Evolutionary conservation across 2,329 filamentous ascomycete species (phyloP), one percentile per base, ranked within the genome.

Genomic region (Sporothrix dimorphospora): DNA sequence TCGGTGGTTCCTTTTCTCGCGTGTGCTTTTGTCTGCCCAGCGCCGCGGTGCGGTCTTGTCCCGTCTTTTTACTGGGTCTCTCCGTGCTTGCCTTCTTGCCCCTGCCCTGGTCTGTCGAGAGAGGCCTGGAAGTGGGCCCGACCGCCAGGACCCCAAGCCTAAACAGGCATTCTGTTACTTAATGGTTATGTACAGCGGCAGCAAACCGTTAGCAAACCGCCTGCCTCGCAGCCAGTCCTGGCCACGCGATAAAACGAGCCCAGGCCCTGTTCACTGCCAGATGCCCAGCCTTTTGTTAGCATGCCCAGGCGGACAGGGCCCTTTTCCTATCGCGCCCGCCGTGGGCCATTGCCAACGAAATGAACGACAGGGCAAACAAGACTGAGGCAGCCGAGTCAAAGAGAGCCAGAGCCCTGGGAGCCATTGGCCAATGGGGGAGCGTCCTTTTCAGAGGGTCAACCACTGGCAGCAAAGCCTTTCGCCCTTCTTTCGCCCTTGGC

Each of bases 101-200:
- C 42, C 27, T 70, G 53, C 61, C 61, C 61, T 66, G n/a, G n/a
- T n/a, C n/a, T n/a, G 61, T 30, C 42, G 12, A 27, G 21, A 16
- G n/a, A 16, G 40, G 38, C 65, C 47, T 42, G 63, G 42, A 38
- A 61, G 61, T 71, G 70, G 70, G 59, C 49, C 59, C 71, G 53
- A 57, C 21, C 3, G 7, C 38, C 47, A 63, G 38, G 70, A 65
- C 30, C 42, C 59, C 70, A 66, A 49, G n/a, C 73, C 74, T 68
- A 63, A 74, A 73, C 40, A 16, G 71, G 74, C 3, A 72, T 68
- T 72, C 70, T 72, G 70, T 75, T 75, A 75, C 75, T 75, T 75
- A 75, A 75, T 73, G 42, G 71, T 75, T 75, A 75, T 73, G 74
- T 73, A 75, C 69, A 45, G 75, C 72, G 47, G 68, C 73, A 49